Evolutionary conservation across 2,329 filamentous ascomycete species (phyloP).

Genomic region (Colletotrichum shisoi): DNA sequence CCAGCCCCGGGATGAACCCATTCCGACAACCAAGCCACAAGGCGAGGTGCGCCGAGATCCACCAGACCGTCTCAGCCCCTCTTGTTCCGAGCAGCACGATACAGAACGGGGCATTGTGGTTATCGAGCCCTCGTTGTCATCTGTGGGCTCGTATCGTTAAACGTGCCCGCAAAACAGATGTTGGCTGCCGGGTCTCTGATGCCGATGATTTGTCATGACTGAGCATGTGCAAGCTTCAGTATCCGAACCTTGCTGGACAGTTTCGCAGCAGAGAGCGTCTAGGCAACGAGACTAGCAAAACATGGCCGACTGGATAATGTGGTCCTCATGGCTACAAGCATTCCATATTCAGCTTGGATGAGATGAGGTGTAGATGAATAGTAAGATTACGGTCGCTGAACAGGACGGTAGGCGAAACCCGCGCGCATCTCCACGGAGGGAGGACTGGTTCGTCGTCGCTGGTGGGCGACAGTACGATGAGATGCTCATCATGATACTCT

Average conservation of each 20-base stretch:
- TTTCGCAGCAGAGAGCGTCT: background rate
- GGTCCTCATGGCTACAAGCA: background rate
- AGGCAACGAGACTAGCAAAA: background rate
- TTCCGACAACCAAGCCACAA: slow-evolving; percentile 27
- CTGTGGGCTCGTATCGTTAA: background rate
- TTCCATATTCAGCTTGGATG: background rate
- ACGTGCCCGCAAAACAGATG: background rate
- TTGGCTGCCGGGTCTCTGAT: background rate
- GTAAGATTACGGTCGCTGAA: background rate
- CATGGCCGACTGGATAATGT: background rate
- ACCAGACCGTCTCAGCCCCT: slow-evolving; percentile 9
- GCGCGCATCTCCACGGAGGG: background rate
- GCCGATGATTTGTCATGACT: background rate
- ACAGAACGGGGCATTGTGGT: background rate
- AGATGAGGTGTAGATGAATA: background rate
- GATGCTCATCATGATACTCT: slow-evolving; percentile 2
- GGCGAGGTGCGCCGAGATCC: slow-evolving; percentile 15
- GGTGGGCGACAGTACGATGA: slow-evolving; percentile 13
- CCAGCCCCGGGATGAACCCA: slow-evolving; percentile 14
- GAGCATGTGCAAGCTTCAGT: background rate
- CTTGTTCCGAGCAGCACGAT: background rate
- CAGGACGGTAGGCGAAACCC: background rate
- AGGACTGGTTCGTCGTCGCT: background rate
- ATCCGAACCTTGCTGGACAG: background rate
- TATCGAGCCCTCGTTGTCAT: background rate